Evolutionary conservation across 2,329 filamentous ascomycete species (phyloP).

Genomic region (Monosporascus sp.): DNA sequence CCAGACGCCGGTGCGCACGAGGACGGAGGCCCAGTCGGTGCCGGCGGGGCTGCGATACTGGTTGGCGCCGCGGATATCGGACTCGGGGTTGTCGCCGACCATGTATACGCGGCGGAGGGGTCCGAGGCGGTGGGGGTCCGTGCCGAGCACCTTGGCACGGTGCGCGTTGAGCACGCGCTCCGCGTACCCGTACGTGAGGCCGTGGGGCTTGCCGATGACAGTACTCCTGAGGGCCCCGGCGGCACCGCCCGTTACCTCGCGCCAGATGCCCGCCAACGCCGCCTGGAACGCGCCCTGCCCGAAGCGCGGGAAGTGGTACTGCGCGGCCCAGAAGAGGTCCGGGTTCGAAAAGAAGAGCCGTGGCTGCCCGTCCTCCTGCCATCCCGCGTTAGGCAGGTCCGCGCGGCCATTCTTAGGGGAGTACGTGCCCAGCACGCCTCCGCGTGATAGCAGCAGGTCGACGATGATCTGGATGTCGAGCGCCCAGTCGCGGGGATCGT

Average conservation of each 20-base stretch:
- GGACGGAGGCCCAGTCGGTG: conserved; percentile 70
- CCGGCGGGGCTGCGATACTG: conserved; percentile 61
- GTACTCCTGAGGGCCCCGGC: conserved; percentile 50
- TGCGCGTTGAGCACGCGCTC: conserved; percentile 66
- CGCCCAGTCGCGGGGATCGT: conserved; percentile 94
- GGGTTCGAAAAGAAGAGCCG: conserved; percentile 83
- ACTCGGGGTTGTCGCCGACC: conserved; percentile 87
- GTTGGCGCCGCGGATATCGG: conserved; percentile 86
- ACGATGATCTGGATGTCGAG: conserved; percentile 80
- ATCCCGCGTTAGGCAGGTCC: conserved; percentile 67
- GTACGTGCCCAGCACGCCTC: conserved; percentile 77
- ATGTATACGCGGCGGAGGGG: conserved; percentile 80
- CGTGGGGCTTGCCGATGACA: conserved; percentile 78
- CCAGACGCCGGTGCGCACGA: conserved; percentile 81
- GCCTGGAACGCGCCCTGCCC: conserved; percentile 89
- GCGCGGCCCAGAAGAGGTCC: conserved; percentile 84
- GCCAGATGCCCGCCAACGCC: conserved; percentile 76
- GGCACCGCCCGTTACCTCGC: conserved; percentile 60
- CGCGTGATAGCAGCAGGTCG: conserved; percentile 73
- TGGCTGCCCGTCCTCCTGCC: conserved; percentile 77
- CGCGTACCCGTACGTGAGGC: conserved; percentile 76
- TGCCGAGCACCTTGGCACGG: conserved; percentile 43
- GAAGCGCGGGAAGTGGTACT: conserved; percentile 78
- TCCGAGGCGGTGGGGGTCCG: neutral
- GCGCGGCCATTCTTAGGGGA: conserved; percentile 65